Conservation (phyloP, 139 green algal species). For the Closterium sp. region DNA sequence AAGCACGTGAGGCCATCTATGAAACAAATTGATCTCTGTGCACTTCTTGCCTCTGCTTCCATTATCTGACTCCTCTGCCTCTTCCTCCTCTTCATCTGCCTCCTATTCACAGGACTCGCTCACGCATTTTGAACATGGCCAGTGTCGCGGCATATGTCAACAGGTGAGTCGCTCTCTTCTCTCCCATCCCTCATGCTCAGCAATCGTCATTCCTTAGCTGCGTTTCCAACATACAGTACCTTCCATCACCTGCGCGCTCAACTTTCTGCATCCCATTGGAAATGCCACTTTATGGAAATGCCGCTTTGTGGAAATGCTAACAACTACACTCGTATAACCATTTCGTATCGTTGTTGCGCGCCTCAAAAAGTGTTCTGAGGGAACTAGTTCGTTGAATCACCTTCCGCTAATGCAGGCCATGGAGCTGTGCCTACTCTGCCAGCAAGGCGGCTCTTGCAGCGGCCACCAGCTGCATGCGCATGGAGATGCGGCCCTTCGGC, state of each 20-base stretch:
- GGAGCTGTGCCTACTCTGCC: constrained; percentile 4
- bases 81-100: not conserved
- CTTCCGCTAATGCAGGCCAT: not conserved
- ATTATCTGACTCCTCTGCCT: too few relatives aligned
- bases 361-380: too few relatives aligned
- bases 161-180: not conserved
- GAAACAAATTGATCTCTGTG: not conserved
- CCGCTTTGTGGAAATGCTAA: too few relatives aligned
- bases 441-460: constrained; percentile 20
- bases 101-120: not conserved
- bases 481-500: constrained; percentile 30
- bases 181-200: not conserved
- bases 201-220: too few relatives aligned
- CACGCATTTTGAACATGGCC: not conserved
- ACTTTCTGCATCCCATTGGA: too few relatives aligned
- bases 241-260: too few relatives aligned
- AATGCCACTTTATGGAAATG: too few relatives aligned
- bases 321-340: too few relatives aligned
- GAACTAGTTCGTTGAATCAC: too few relatives aligned
- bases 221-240: too few relatives aligned
- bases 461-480: constrained; percentile 3
- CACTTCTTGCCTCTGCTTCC: not conserved
- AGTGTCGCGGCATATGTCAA: not conserved
- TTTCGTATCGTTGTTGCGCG: too few relatives aligned
- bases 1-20: not conserved